phyloP scores from a whole-genome alignment of 441 rosid genomes.

The Flueggea neowawraea region DNA sequence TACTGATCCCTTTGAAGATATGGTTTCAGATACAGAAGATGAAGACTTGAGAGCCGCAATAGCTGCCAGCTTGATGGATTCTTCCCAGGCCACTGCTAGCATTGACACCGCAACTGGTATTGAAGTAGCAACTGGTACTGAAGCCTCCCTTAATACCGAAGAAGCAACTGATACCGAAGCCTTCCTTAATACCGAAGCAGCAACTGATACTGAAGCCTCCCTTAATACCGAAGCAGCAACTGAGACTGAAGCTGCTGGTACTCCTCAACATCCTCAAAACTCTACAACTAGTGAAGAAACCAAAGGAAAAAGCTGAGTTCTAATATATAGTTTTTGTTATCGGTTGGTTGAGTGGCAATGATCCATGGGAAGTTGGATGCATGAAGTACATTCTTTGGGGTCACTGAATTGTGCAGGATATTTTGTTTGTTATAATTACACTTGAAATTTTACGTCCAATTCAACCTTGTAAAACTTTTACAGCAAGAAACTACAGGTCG shows the following conservation, averaged over 20 bases:
- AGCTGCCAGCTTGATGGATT: constrained; percentile 85
- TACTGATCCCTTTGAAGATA: constrained; percentile 31
- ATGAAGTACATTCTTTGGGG: constrained; percentile 8
- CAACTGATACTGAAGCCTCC: too few species aligned
- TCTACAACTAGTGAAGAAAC: too few species aligned
- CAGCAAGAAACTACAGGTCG: not conserved
- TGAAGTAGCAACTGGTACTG: too few species aligned
- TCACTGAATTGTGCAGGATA: constrained; percentile 1
- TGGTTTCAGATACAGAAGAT: constrained; percentile 59
- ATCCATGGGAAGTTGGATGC: constrained; percentile 14
- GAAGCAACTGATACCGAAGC: too few species aligned
- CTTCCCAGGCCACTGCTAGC: constrained; percentile 34
- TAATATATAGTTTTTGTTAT: not conserved
- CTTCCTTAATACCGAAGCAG: too few species aligned
- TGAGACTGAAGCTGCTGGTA: too few species aligned
- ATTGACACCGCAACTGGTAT: constrained; percentile 15
- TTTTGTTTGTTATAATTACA: constrained; percentile 13
- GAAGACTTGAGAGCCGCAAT: constrained; percentile 85
- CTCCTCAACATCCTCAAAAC: too few species aligned
- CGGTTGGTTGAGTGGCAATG: constrained; percentile 7
- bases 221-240: too few species aligned
- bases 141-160: too few species aligned
- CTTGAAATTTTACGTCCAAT: not conserved
- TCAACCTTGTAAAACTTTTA: not conserved
- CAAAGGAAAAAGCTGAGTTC: too few species aligned